Evolutionary conservation across 176 grass and related monocot genomes (phyloP), one percentile per base, ranked within the genome.

Genomic region (Oryza officinalis): DNA sequence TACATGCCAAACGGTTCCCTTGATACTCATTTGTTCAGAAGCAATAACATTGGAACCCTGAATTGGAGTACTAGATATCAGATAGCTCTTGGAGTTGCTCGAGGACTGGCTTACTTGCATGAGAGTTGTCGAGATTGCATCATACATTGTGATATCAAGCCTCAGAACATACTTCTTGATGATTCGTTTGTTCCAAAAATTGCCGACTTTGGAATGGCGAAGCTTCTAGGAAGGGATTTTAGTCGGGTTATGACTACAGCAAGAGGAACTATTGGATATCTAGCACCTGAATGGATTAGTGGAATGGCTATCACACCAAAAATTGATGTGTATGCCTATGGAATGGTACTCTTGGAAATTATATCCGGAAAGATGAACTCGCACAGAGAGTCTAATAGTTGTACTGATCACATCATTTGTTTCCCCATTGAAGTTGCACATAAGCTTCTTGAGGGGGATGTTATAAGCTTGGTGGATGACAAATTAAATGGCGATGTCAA

Each of bases 101-200:
- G 49, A 52, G 79, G 79, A 3, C 30, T 71, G 2, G 47, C 79
- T 12, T 81, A 81, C 78, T 54, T 81, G 30, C 78, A 81, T 3
- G 78, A 11, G 2, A 57, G 30, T 15, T 81, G 78, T 15, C 22
- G 5, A 8, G 78, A 71, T 3, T 54, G 35, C 13, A 71, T 81
- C 32, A 81, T 81, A 60, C 79, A 81, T 46, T 71, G 49, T 7
- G 79, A 71, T 37, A 71, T 81, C 5, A 81, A 81, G 4, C 79
- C 66, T 0, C 7, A 81, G 15, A 81, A 81, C 35, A 82, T 82
- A 28, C 80, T 82, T 30, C 80, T 82, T 0, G 33, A 82, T 20
- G 11, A 5, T 0, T 44, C 2, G 5, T 63, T 72, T 0, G 33
- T 27, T 45, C 80, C 68, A 8, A 82, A 82, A 18, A 82, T 82